Base-by-base conservation (phyloP, 768 basidiomycete genomes). In the Trametes coccinea region DNA sequence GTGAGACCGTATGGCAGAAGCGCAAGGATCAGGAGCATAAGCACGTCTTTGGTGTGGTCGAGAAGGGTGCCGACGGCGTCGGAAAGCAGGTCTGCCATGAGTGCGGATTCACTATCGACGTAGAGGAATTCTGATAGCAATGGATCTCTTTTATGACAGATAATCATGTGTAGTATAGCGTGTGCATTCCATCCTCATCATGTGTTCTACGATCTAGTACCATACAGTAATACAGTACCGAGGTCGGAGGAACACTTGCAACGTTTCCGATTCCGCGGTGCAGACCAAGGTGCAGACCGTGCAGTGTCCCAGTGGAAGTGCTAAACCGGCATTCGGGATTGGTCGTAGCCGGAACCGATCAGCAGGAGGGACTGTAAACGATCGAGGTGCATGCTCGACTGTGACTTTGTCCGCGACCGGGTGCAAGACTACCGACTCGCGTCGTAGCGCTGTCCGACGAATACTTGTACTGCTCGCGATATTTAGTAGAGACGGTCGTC, bases 41-140 rank as follows among this genome's bases (percentile, higher is more conserved):
- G 53, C 97, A 99, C 73, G 81, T 82, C 14, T 98, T 92, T 72
- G 87, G 89, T 5, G 76, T 75, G 33, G 77, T 84, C 16, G 82
- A 84, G 62, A 78, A 73, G 51, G 80, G 80, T 1, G 73, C 78
- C 4, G 80, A 85, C 39, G 88, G 87, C 2, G 74, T 76, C 11
- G 82, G 80, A 10, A 78, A 83, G 64, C 92, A 98, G 77, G 78
- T 89, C 51, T 98, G 96, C 69, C 86, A 86, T 67, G 85, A 83
- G 63, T 98, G 96, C 75, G 96, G 95, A 14, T 97, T 97, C 73
- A 88, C 89, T 14, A 82, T 97, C 46, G 90, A 96, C 44, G 86
- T 94, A 9, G 95, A 97, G 73, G 87, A 90, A 67, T 79, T 94
- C 53, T 95, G 56, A 60, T 9, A 5, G 27, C 8, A n/a, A 45